A percentile compares a stretch with the other conserved stretches of the same genome.
Evolutionary conservation across 1,284 basidiomycete species (phyloP).

Genomic region (Inonotus hispidus): DNA sequence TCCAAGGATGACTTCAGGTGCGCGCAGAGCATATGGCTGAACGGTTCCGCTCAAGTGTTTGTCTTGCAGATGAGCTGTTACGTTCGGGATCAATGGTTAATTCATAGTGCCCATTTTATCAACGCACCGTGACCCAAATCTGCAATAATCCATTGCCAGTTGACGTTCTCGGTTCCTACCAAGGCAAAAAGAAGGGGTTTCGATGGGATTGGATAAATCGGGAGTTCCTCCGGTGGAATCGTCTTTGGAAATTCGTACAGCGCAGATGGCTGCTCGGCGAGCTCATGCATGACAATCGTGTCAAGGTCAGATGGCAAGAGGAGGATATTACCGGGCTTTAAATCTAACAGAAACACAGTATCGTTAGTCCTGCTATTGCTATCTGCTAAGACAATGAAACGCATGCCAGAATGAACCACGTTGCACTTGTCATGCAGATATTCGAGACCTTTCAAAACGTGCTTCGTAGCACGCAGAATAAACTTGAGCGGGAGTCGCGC

Average conservation of each 20-base stretch:
- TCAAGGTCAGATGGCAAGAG: conserved; percentile 24
- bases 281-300: conserved; percentile 16
- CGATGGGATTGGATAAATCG: not conserved
- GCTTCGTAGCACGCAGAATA: conserved; percentile 40
- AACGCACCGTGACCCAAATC: conserved; percentile 12
- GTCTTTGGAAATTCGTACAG: conserved; percentile 5
- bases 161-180: not conserved
- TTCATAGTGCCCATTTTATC: not conserved
- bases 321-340: conserved; percentile 46
- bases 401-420: conserved; percentile 30
- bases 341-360: conserved; percentile 25
- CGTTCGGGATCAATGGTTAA: not conserved
- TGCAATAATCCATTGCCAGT: not conserved
- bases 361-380: not conserved
- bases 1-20: conserved; percentile 34
- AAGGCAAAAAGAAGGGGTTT: not conserved
- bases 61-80: conserved; percentile 19
- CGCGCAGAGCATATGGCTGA: conserved; percentile 31
- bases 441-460: conserved; percentile 42
- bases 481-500: conserved; percentile 37
- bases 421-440: conserved; percentile 43
- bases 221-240: conserved; percentile 11
- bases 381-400: not conserved
- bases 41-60: conserved; percentile 23
- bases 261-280: conserved; percentile 16